Conservation (phyloP, 257 asterid species). For the Leptodermis oblonga region DNA sequence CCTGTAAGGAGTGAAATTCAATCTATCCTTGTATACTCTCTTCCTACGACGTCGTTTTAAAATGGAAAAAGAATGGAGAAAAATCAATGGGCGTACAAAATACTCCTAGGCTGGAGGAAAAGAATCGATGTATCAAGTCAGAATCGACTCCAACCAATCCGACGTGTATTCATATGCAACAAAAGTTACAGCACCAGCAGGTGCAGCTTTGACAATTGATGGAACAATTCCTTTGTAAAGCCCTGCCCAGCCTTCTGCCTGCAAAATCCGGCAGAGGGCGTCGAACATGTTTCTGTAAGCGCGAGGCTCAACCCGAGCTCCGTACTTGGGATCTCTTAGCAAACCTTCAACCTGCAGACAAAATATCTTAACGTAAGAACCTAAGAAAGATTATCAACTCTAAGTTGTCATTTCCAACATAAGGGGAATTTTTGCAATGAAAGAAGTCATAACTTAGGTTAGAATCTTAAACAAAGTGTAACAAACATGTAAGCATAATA, state of each 20-base stretch:
- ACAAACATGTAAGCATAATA: background rate
- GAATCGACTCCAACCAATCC: conserved; percentile 63
- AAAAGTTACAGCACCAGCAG: conserved; percentile 96
- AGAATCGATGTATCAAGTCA: conserved; percentile 36
- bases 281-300: conserved; percentile 73
- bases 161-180: conserved; percentile 77
- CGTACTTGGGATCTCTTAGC: conserved; percentile 74
- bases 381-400: background rate
- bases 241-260: conserved; percentile 69
- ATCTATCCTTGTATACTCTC: background rate
- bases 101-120: conserved; percentile 8
- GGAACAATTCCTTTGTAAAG: conserved; percentile 94
- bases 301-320: conserved; percentile 72
- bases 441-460: background rate
- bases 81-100: background rate
- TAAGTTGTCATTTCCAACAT: background rate
- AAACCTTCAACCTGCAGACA: conserved; percentile 71
- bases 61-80: conserved; percentile 5
- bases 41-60: background rate
- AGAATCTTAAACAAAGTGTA: background rate
- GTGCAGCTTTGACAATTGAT: conserved; percentile 88
- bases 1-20: background rate
- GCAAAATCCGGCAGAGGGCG: conserved; percentile 49
- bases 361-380: background rate
- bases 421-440: background rate